These are phyloP conservation scores for Chrysanthemum makinoi DNA, from an alignment of 129 eudicot species.

Conservation along the genomic window DNA sequence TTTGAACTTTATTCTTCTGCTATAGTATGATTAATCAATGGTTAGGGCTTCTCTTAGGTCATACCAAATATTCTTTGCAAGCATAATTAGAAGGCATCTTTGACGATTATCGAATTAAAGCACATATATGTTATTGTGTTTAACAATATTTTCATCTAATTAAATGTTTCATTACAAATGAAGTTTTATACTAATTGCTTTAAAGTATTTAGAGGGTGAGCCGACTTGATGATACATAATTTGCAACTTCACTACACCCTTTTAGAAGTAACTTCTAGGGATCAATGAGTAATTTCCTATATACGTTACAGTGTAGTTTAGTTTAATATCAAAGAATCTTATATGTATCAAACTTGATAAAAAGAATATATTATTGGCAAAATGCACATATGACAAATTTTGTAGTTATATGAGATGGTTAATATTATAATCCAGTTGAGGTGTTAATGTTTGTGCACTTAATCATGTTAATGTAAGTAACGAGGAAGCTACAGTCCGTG, in stretches of 20 bases:
- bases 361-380: background rate
- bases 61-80: too few species aligned
- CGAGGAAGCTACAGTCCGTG: constrained; percentile 27
- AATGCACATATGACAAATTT: background rate
- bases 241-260: constrained; percentile 22
- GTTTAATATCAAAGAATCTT: background rate
- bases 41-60: too few species aligned
- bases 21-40: too few species aligned
- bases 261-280: constrained; percentile 13
- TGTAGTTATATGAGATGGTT: background rate
- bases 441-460: constrained; percentile 9
- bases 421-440: background rate
- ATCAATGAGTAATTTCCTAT: constrained; percentile 5
- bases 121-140: too few species aligned
- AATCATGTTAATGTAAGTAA: constrained; percentile 17
- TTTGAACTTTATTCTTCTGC: too few species aligned
- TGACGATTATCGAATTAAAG: too few species aligned
- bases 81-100: too few species aligned
- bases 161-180: background rate
- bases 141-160: too few species aligned
- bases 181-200: background rate
- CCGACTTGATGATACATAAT: constrained; percentile 19
- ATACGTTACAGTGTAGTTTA: too few species aligned
- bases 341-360: background rate
- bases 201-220: constrained; percentile 1